These are phyloP conservation scores for Syzygium grande DNA, from an alignment of 345 rosid genomes.

Conservation along the genomic window DNA sequence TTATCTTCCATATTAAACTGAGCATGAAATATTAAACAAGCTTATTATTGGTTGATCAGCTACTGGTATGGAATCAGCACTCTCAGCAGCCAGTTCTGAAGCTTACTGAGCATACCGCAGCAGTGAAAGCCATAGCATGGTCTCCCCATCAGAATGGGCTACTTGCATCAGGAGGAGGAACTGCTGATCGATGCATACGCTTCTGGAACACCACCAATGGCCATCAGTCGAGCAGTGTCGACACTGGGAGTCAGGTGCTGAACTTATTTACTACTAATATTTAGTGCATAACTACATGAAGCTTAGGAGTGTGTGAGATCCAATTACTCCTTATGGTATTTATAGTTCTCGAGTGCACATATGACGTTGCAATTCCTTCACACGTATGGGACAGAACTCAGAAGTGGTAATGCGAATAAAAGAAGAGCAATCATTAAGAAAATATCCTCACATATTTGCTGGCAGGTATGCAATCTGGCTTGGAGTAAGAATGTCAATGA, in stretches of 20 bases:
- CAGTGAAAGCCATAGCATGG: conserved; percentile 97
- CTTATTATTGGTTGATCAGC: conserved; percentile 31
- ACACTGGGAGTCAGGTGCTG: conserved; percentile 88
- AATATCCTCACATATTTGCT: neutral
- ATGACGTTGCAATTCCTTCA: neutral
- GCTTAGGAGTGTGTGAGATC: neutral
- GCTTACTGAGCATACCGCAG: conserved; percentile 95
- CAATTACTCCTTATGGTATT: neutral
- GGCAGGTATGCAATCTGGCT: conserved; percentile 83
- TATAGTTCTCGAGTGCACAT: neutral
- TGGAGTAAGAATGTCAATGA: conserved; percentile 99
- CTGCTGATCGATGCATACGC: conserved; percentile 92
- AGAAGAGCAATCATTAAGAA: neutral
- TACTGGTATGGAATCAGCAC: conserved; percentile 93
- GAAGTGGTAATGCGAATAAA: neutral
- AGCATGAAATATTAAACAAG: neutral
- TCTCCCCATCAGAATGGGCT: conserved; percentile 93
- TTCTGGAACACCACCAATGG: conserved; percentile 95
- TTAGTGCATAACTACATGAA: neutral
- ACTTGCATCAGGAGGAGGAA: conserved; percentile 98
- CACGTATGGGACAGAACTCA: neutral
- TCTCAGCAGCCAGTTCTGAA: conserved; percentile 69
- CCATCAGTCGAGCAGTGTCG: conserved; percentile 71
- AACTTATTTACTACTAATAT: neutral
- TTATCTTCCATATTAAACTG: neutral